Evolutionary conservation across 169 alveolate genomes (phyloP).

Genomic region (Plasmodium gonderi): DNA sequence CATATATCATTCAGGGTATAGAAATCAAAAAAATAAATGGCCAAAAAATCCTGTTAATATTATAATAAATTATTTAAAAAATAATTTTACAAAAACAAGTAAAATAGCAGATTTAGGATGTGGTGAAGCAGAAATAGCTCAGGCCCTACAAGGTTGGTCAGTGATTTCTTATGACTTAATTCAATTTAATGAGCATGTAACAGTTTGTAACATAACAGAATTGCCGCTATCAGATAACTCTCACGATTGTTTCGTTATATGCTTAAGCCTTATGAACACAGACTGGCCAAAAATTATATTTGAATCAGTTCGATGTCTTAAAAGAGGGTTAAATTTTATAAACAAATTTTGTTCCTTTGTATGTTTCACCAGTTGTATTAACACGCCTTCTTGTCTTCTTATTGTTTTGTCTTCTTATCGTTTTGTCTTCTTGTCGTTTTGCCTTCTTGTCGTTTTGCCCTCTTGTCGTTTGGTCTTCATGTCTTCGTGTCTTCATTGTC

Average conservation of each 20-base stretch:
- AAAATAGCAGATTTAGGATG: slow-evolving; percentile 86
- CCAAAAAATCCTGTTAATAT: slow-evolving; percentile 78
- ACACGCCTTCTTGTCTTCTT: no score
- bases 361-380: no score
- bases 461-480: not conserved
- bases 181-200: slow-evolving; percentile 44
- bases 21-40: slow-evolving; percentile 80
- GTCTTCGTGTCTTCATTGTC: not conserved
- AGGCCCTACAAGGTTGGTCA: slow-evolving; percentile 29
- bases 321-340: slow-evolving; percentile 15
- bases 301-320: slow-evolving; percentile 53
- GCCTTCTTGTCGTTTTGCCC: not conserved
- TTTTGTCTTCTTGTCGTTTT: not conserved
- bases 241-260: slow-evolving; percentile 37
- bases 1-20: slow-evolving; percentile 81
- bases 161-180: slow-evolving; percentile 48
- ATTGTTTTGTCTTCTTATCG: no score
- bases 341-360: not conserved
- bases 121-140: slow-evolving; percentile 85
- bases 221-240: slow-evolving; percentile 25
- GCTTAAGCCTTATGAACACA: slow-evolving; percentile 57
- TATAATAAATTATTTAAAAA: slow-evolving; percentile 74
- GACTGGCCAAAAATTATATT: slow-evolving; percentile 72
- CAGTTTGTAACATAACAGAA: slow-evolving; percentile 50
- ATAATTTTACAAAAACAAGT: slow-evolving; percentile 1